phyloP scores from a whole-genome alignment of 306 rosid genomes.

The Pterocarpus santalinus region DNA sequence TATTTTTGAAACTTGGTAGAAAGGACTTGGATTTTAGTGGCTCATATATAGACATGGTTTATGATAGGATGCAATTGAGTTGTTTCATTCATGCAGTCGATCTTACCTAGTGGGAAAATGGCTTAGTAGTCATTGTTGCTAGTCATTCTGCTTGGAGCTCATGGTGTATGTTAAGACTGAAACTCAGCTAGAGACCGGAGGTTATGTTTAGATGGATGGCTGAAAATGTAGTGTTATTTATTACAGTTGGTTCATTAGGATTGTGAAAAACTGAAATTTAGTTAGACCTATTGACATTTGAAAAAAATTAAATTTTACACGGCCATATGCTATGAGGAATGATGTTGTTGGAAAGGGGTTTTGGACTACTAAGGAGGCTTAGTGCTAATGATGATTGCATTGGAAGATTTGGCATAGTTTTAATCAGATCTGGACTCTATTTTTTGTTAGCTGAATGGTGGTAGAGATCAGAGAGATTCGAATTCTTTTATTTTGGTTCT shows the following conservation, averaged over 20 bases:
- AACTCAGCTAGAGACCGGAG: not conserved
- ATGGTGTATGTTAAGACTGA: not conserved
- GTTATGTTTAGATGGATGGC: constrained; percentile 15
- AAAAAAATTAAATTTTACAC: constrained; percentile 15
- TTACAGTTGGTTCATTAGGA: constrained; percentile 15
- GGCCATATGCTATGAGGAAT: constrained; percentile 1
- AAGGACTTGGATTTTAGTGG: not conserved
- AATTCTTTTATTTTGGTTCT: constrained; percentile 3
- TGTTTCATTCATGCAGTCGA: not conserved
- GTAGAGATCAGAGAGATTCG: constrained; percentile 13
- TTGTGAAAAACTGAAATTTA: not conserved
- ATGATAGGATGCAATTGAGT: not conserved
- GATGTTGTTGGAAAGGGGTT: constrained; percentile 17
- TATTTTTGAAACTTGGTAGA: not conserved
- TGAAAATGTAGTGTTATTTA: constrained; percentile 21
- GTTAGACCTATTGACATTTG: constrained; percentile 4
- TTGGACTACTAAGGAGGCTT: constrained; percentile 21
- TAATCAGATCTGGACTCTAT: constrained; percentile 15
- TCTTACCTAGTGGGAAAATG: not conserved
- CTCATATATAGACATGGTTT: not conserved
- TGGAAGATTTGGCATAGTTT: not conserved
- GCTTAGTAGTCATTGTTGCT: not conserved
- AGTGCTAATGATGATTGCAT: constrained; percentile 19
- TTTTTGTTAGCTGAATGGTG: constrained; percentile 25
- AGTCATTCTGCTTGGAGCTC: not conserved